Evolutionary conservation across 2,329 filamentous ascomycete genomes (phyloP), one percentile per base, ranked within the genome.

Genomic region (Paecilomyces dactylethromorphus): DNA sequence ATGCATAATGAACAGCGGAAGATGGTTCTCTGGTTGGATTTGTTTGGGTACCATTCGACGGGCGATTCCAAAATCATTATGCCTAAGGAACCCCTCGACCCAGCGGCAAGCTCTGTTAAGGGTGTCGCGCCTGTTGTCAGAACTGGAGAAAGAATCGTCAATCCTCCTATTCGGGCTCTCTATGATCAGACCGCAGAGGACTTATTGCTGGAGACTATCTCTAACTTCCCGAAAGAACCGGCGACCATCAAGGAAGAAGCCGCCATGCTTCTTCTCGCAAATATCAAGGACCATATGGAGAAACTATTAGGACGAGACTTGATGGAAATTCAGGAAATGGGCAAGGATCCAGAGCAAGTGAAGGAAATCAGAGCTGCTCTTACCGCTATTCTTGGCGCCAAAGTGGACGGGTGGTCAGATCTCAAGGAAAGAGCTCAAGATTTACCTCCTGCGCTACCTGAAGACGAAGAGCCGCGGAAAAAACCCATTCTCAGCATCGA

Each of bases 1-100:
- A 84, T 85, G 67, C 81, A 85, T 61, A 88, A 88, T 64, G 85
- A 88, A 71, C 80, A 84, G 60, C 77, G 84, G 45, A 87, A 88
- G 66, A 77, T 87, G 64, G 83, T 86, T 65, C 77, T 88, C 2
- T 88, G 85, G 85, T 72, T 87, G 39, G 82, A 85, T 68, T 75
- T 88, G 1, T 88, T 88, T 64, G 85, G 86, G 56, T 83, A 82
- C 61, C 78, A 82, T 55, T 76, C 76, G 3, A 76, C 75, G 12
- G 75, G 74, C 8, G 76, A 78, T 62, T 74, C 76, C 15, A 78
- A 76, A 61, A 76, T 77, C 54, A 77, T 78, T 24, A 74, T 74
- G 51, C 75, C 76, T 21, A 74, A 71, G 57, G 74, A 77, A 35
- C 74, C 76, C 7, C 64, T 78, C 54, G 76, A 78, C 55, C 70